Percentiles rank a stretch among this genome's conserved stretches.
These are phyloP conservation scores for Metschnikowia aberdeeniae DNA, from an alignment of 805 yeast genomes.

Conservation along the genomic window DNA sequence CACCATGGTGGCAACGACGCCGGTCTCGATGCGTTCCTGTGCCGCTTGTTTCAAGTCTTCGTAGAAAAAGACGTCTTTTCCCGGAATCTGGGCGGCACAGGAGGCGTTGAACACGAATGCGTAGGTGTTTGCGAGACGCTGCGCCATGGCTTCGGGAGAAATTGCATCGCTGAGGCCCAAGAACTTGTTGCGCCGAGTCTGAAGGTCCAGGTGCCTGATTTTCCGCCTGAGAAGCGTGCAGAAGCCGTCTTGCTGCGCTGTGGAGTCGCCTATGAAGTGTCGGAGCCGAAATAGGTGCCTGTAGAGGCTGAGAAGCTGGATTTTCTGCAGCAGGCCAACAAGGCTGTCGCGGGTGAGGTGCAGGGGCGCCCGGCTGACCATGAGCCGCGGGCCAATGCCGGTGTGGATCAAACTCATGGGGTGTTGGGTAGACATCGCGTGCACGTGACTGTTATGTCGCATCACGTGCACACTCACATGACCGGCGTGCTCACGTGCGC, in stretches of 20 bases:
- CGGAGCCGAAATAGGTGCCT: conserved; percentile 32
- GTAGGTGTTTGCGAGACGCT: conserved; percentile 15
- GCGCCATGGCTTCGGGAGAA: conserved; percentile 2
- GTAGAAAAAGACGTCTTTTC: conserved; percentile 5
- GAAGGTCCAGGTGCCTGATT: conserved; percentile 14
- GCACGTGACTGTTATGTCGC: neutral
- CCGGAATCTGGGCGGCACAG: conserved; percentile 6
- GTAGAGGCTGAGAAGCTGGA: conserved; percentile 18
- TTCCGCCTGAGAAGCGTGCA: conserved; percentile 22
- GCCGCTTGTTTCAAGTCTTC: conserved; percentile 10
- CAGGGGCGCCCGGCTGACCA: conserved; percentile 7
- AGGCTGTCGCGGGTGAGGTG: conserved; percentile 9
- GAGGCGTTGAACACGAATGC: conserved; percentile 18
- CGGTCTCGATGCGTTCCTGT: conserved; percentile 7
- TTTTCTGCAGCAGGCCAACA: conserved; percentile 7
- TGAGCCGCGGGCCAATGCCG: conserved; percentile 10
- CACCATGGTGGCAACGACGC: conserved; percentile 12
- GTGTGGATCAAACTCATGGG: conserved; percentile 2
- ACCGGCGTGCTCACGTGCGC: neutral
- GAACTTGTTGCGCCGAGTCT: conserved; percentile 10
- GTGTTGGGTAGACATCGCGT: too few relatives aligned
- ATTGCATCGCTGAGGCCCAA: conserved; percentile 6
- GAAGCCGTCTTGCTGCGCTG: conserved; percentile 14
- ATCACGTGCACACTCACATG: neutral
- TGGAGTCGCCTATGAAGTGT: conserved; percentile 18